These are phyloP conservation scores for Eucommia ulmoides DNA, from an alignment of 257 asterid species.

Conservation along the genomic window DNA sequence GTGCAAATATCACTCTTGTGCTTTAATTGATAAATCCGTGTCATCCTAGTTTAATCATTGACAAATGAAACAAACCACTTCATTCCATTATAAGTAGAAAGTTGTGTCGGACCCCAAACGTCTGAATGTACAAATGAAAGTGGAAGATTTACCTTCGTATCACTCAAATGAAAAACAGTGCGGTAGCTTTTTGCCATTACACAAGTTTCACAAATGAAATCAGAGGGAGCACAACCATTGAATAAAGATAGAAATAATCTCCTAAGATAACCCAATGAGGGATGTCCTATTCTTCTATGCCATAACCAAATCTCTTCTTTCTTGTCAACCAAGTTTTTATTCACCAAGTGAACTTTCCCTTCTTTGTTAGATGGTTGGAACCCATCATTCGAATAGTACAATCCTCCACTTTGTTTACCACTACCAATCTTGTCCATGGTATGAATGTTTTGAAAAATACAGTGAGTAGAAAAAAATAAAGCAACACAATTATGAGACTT, in stretches of 20 bases:
- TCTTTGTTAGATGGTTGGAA: not conserved
- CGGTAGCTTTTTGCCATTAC: not conserved
- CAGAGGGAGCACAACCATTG: not conserved
- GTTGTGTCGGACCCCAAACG: not conserved
- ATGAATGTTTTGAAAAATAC: not conserved
- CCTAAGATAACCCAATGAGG: not conserved
- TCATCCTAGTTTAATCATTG: not conserved
- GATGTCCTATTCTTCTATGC: not conserved
- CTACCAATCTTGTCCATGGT: constrained; percentile 1
- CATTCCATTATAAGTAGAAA: not conserved
- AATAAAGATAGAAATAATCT: not conserved
- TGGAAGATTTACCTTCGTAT: not conserved
- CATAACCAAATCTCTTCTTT: not conserved
- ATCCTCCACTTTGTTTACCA: not conserved
- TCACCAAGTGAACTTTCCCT: not conserved
- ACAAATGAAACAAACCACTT: not conserved
- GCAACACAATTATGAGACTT: constrained; percentile 1
- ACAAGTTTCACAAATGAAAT: not conserved
- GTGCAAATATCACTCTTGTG: not conserved
- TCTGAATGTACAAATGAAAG: not conserved
- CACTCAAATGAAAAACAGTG: not conserved
- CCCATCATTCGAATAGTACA: not conserved
- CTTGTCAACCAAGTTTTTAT: not conserved
- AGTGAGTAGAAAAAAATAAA: not conserved
- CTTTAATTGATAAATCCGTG: not conserved